These are phyloP conservation scores for Thelonectria discophora DNA, from an alignment of 2,329 filamentous ascomycete genomes.

Conservation along the genomic window DNA sequence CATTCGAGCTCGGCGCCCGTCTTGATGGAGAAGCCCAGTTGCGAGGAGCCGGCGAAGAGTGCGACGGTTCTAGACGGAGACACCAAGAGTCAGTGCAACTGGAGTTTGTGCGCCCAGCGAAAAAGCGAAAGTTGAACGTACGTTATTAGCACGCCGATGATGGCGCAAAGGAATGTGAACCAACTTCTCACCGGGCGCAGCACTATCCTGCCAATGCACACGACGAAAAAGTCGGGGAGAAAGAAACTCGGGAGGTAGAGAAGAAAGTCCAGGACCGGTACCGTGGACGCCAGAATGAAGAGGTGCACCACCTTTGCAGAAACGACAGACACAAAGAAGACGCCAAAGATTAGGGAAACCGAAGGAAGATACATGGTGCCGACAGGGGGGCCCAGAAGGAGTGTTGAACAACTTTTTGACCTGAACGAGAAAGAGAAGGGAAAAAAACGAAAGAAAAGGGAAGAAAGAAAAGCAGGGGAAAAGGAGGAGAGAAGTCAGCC, in stretches of 20 bases:
- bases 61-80: slow-evolving; percentile 36
- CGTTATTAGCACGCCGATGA: slow-evolving; percentile 38
- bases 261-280: slow-evolving; percentile 43
- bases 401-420: slow-evolving; percentile 7
- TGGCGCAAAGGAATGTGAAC: slow-evolving; percentile 33
- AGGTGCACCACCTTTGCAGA: slow-evolving; percentile 44
- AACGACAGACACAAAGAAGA: slow-evolving; percentile 43
- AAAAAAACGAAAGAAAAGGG: slow-evolving; percentile 3
- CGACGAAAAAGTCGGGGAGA: slow-evolving; percentile 40
- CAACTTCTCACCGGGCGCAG: slow-evolving; percentile 36
- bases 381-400: neutral
- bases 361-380: slow-evolving; percentile 30
- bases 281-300: slow-evolving; percentile 38
- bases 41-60: slow-evolving; percentile 42
- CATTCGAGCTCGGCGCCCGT: slow-evolving; percentile 47
- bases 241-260: slow-evolving; percentile 46
- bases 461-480: neutral
- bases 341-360: slow-evolving; percentile 42
- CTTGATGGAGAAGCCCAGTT: slow-evolving; percentile 45
- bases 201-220: slow-evolving; percentile 40
- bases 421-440: neutral
- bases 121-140: slow-evolving; percentile 31
- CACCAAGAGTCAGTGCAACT: slow-evolving; percentile 14
- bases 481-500: slow-evolving; percentile 2
- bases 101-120: neutral